Evolutionary conservation across 106 monocot species (phyloP).

Genomic region (Dactylorhiza incarnata): DNA sequence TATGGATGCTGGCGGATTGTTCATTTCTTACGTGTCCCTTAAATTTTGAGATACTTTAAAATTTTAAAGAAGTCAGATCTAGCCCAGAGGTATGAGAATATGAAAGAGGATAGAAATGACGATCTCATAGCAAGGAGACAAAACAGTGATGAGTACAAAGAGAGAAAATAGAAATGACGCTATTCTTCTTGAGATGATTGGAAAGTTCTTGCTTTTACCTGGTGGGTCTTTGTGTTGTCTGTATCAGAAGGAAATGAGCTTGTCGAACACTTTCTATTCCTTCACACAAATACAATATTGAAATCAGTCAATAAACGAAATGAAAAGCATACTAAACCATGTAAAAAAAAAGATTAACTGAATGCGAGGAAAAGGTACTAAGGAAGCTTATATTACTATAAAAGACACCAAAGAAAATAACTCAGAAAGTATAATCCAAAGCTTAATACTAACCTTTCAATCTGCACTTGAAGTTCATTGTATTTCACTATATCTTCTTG

Average conservation of each 20-base stretch:
- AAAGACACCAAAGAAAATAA: not conserved
- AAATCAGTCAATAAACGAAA: not conserved
- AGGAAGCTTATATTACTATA: not conserved
- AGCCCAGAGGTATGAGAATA: too few species aligned
- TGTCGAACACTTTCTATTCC: conserved; percentile 30
- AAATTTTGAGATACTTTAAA: too few species aligned
- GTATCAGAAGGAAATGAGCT: conserved; percentile 7
- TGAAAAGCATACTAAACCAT: not conserved
- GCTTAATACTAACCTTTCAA: conserved; percentile 55
- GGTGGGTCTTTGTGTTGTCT: not conserved
- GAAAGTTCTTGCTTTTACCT: not conserved
- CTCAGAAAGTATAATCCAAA: not conserved
- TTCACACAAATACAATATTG: conserved; percentile 13
- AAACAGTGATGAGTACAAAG: too few species aligned
- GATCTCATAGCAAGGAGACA: too few species aligned
- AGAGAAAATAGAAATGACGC: too few species aligned
- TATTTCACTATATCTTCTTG: conserved; percentile 47
- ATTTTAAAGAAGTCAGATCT: too few species aligned
- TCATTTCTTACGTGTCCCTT: too few species aligned
- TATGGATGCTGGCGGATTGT: too few species aligned
- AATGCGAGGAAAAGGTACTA: not conserved
- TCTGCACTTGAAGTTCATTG: conserved; percentile 61
- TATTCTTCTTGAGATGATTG: too few species aligned
- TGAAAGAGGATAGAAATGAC: too few species aligned
- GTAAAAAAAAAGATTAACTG: not conserved